These are phyloP conservation scores for Phyllosticta citribraziliensis DNA, from an alignment of 2,329 filamentous ascomycete genomes.

Conservation along the genomic window DNA sequence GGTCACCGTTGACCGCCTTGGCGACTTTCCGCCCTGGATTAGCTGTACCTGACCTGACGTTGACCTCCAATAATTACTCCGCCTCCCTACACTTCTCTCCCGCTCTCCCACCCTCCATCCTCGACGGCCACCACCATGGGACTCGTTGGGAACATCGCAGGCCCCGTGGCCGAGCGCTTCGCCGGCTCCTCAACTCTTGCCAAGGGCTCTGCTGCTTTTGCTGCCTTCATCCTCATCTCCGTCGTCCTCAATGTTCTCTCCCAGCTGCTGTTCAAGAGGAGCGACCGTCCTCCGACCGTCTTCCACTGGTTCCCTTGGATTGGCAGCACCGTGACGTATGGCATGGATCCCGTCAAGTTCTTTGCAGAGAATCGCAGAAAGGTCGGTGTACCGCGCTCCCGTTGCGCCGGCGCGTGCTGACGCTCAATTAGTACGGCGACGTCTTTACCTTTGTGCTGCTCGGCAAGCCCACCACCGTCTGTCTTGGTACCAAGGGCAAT, in stretches of 20 bases:
- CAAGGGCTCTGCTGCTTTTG: slow-evolving; percentile 34
- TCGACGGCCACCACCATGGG: slow-evolving; percentile 36
- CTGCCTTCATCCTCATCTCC: slow-evolving; percentile 42
- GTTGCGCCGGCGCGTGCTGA: neutral
- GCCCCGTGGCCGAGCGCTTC: slow-evolving; percentile 39
- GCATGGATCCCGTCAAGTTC: slow-evolving; percentile 87
- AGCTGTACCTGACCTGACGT: slow-evolving; percentile 2
- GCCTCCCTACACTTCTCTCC: slow-evolving; percentile 2
- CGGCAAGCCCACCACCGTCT: slow-evolving; percentile 82
- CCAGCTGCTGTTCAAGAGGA: slow-evolving; percentile 73
- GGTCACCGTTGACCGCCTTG: slow-evolving; percentile 8
- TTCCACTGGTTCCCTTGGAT: slow-evolving; percentile 62
- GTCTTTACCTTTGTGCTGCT: slow-evolving; percentile 83
- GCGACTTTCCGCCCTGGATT: neutral
- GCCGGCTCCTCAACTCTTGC: slow-evolving; percentile 31
- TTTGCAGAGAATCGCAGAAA: slow-evolving; percentile 65
- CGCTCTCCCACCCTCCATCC: slow-evolving; percentile 1
- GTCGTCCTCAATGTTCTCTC: slow-evolving; percentile 69
- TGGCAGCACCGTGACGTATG: slow-evolving; percentile 86
- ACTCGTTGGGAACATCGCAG: slow-evolving; percentile 39
- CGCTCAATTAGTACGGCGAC: slow-evolving; percentile 59
- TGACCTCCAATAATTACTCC: neutral
- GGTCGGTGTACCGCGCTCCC: slow-evolving; percentile 37
- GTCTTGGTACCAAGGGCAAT: slow-evolving; percentile 70
- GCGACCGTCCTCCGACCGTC: slow-evolving; percentile 54